Base-by-base conservation (phyloP, 208 protist genomes). In the Leishmania martiniquensis region DNA sequence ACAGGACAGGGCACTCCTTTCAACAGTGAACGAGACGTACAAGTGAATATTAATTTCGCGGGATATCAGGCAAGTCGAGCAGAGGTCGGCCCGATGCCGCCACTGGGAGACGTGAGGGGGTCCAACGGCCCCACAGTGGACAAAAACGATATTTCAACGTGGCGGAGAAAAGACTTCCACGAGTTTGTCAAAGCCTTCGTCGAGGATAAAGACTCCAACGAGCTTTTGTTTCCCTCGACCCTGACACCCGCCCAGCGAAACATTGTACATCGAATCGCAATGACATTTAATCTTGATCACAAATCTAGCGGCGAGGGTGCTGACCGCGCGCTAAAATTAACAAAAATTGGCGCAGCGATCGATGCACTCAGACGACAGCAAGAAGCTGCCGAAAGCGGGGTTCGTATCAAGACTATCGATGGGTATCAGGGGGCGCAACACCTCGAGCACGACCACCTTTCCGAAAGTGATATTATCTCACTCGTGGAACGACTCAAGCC, bases 391-490 rank as follows among this genome's bases (percentile, higher is more conserved):
- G 83, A 79, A 22, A 34, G 72, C 49, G 88, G 88, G 29, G 73
- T 84, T 57, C 68, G 89, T 1, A 82, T 91, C 25, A 92, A 94
- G 72, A 91, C 84, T 22, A 91, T 92, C 17, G 88, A 95, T 62
- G 91, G 90, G 6, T 95, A 89, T 79, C 91, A 95, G 84, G 91
- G 93, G 25, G 91, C 89, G n/a, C 91, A 95, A 77, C 55, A 72
- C 59, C 85, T 96, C 29, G 82, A 85, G 49, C 76, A 87, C 74
- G 73, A 83, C 45, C 89, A 88, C 62, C 65, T 93, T 10, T 81
- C 74, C 47, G 20, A 32, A 44, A 75, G 69, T 7, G 84, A 86
- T 52, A 39, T 87, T 44, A 57, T 74, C 39, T 59, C 87, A 6
- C 78, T 93, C 17, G 67, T 72, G 29, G 32, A 65, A 0, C 47